These are phyloP conservation scores for Hypoxylon sp. DNA, from an alignment of 2,329 filamentous ascomycete species.

Conservation along the genomic window DNA sequence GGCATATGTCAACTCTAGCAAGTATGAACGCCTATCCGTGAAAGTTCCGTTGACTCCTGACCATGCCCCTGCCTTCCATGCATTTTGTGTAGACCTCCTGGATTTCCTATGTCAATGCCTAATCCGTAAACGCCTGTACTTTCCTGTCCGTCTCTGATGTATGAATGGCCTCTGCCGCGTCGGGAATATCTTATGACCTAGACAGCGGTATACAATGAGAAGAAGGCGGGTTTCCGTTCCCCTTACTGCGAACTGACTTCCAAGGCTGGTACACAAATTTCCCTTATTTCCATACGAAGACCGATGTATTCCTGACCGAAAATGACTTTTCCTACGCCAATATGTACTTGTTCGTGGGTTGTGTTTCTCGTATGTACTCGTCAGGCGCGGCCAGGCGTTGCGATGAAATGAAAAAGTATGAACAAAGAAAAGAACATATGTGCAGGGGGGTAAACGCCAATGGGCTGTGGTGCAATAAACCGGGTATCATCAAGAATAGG, in stretches of 20 bases:
- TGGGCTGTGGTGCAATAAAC: background rate
- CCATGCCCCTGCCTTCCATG: background rate
- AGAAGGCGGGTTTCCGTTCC: background rate
- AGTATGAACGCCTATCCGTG: background rate
- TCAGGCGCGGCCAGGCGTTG: conserved; percentile 23
- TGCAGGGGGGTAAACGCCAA: conserved; percentile 20
- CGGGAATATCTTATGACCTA: background rate
- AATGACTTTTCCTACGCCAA: background rate
- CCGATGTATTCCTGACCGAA: conserved; percentile 3
- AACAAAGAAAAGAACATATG: conserved; percentile 27
- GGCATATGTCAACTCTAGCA: background rate
- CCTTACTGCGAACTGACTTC: background rate
- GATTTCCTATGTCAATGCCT: background rate
- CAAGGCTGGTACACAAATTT: background rate
- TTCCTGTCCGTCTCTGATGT: conserved; percentile 7
- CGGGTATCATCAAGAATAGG: conserved; percentile 22
- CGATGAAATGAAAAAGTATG: conserved; percentile 22
- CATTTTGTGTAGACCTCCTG: conserved; percentile 23
- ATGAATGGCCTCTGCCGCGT: background rate
- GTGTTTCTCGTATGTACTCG: conserved; percentile 19
- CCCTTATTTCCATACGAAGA: conserved; percentile 8
- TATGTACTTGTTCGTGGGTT: background rate
- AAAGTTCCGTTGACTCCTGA: background rate
- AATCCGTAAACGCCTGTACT: background rate
- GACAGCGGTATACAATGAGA: background rate